Evolutionary conservation across 2,329 filamentous ascomycete species (phyloP).

Genomic region (Clarireedia paspali): DNA sequence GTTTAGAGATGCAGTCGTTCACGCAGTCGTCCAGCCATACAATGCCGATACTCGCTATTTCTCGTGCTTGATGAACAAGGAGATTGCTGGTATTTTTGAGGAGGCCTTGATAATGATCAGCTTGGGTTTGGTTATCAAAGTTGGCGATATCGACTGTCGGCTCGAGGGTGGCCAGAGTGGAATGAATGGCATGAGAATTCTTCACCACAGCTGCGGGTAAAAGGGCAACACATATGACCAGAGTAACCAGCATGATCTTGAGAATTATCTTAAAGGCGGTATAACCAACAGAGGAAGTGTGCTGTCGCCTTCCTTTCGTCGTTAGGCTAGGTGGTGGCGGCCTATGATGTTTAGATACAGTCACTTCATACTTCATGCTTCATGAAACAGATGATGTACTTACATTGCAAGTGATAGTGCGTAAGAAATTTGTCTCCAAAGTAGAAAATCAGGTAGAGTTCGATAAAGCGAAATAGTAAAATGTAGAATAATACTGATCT

Average conservation of each 20-base stretch:
- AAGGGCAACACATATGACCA: constrained; percentile 5
- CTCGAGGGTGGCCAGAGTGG: background rate
- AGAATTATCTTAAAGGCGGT: background rate
- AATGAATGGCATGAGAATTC: background rate
- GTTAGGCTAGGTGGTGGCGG: background rate
- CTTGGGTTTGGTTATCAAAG: background rate
- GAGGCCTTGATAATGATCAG: background rate
- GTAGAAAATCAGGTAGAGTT: background rate
- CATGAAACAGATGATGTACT: background rate
- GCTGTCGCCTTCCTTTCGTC: background rate
- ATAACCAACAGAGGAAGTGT: background rate
- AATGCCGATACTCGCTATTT: background rate
- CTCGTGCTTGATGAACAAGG: background rate
- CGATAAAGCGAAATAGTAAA: background rate
- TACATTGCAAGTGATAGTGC: background rate
- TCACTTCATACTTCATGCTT: background rate
- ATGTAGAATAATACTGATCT: constrained; percentile 4
- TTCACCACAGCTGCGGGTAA: background rate
- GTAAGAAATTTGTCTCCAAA: background rate
- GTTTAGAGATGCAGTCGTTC: too few relatives aligned
- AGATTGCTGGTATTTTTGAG: background rate
- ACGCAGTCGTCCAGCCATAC: background rate
- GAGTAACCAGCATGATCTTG: background rate
- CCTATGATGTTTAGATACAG: background rate
- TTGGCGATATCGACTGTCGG: background rate